phyloP scores from a whole-genome alignment of 208 protist genomes.

The Crithidia sp. region DNA sequence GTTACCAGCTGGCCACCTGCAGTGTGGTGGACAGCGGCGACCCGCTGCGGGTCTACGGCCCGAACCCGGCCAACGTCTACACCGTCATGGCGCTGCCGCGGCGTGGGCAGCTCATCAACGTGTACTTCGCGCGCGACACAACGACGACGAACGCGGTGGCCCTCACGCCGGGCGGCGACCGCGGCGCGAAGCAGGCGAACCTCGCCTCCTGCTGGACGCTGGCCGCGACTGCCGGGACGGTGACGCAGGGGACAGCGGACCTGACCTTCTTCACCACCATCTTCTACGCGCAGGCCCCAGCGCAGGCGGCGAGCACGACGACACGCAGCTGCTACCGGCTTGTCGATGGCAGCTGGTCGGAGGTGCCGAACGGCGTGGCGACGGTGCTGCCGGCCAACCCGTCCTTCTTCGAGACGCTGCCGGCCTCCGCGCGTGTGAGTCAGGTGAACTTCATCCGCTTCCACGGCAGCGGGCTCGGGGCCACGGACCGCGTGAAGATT shows the following conservation, averaged over 20 bases:
- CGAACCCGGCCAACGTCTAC: constrained; percentile 62
- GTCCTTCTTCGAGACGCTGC: constrained; percentile 54
- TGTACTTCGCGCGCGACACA: constrained; percentile 62
- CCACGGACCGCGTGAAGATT: constrained; percentile 75
- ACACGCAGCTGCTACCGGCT: constrained; percentile 75
- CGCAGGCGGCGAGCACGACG: constrained; percentile 28
- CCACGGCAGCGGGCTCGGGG: constrained; percentile 55
- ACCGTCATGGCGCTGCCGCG: constrained; percentile 47
- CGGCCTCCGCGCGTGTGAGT: constrained; percentile 38
- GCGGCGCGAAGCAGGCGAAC: constrained; percentile 49
- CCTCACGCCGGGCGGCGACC: constrained; percentile 73
- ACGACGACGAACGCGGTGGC: constrained; percentile 31
- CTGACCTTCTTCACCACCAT: constrained; percentile 60
- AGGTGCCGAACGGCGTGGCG: constrained; percentile 61
- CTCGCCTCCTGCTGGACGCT: constrained; percentile 81
- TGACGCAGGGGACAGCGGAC: constrained; percentile 62
- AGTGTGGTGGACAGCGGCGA: constrained; percentile 68
- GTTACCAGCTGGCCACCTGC: constrained; percentile 74
- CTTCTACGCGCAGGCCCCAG: constrained; percentile 58
- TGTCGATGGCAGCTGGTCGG: constrained; percentile 62
- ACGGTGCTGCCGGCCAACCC: constrained; percentile 82
- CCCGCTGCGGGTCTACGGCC: constrained; percentile 46
- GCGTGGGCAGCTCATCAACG: constrained; percentile 76
- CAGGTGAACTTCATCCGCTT: constrained; percentile 74
- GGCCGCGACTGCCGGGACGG: constrained; percentile 28